Evolutionary conservation across 2,329 filamentous ascomycete genomes (phyloP).

Genomic region (Stemphylium lycopersici): DNA sequence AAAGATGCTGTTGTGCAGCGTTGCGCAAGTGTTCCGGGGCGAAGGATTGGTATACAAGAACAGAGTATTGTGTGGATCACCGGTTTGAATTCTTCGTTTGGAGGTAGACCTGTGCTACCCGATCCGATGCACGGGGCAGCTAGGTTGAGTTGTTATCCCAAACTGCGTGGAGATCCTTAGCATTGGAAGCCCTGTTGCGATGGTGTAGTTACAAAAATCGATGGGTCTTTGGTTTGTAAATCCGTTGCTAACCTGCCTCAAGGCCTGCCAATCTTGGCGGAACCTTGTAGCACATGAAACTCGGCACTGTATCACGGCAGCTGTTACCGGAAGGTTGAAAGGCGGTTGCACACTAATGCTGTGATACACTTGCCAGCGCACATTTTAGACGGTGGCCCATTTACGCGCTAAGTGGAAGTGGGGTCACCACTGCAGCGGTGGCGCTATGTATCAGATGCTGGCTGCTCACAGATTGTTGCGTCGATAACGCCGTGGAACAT

Average conservation of each 20-base stretch:
- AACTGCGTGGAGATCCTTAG: neutral
- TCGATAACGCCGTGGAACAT: conserved; percentile 1
- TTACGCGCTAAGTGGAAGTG: neutral
- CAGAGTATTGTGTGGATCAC: conserved; percentile 18
- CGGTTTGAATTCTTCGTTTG: conserved; percentile 12
- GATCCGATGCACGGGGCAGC: neutral
- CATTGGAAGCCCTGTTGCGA: neutral
- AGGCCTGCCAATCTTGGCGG: conserved; percentile 3
- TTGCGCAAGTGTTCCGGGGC: conserved; percentile 19
- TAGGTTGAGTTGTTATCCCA: neutral
- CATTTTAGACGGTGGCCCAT: conserved; percentile 4
- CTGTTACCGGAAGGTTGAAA: conserved; percentile 23
- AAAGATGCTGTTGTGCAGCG: conserved; percentile 23
- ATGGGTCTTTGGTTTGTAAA: neutral
- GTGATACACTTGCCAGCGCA: conserved; percentile 39
- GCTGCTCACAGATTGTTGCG: conserved; percentile 7
- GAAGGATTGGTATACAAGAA: conserved; percentile 24
- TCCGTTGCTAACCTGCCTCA: conserved; percentile 2
- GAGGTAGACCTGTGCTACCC: conserved; percentile 16
- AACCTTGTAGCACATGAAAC: conserved; percentile 25
- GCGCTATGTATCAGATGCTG: conserved; percentile 15
- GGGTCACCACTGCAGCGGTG: conserved; percentile 5
- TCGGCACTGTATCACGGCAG: conserved; percentile 26
- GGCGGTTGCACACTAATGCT: conserved; percentile 7
- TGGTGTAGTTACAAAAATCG: conserved; percentile 2